Conservation (phyloP, 192 early-diverging fungal genomes). For the Physocladia obscura region DNA sequence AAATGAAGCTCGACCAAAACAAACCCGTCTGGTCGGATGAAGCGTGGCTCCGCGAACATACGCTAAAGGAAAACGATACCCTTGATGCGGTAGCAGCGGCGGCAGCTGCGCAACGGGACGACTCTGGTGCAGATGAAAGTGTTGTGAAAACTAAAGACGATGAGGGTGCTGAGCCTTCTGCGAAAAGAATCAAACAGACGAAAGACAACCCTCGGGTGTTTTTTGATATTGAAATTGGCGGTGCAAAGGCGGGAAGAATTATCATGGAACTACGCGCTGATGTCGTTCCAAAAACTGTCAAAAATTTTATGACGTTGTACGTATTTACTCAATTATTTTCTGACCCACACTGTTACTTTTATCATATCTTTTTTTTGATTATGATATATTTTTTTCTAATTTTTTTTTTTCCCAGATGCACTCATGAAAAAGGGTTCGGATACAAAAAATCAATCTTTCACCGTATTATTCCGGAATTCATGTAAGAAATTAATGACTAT, state of each 20-base stretch:
- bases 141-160: background rate
- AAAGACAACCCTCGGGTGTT: conserved; percentile 44
- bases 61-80: conserved; percentile 15
- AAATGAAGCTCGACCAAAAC: conserved; percentile 12
- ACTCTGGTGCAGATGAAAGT: background rate
- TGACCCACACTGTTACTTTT: background rate
- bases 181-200: conserved; percentile 26
- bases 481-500: conserved; percentile 46
- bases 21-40: conserved; percentile 50
- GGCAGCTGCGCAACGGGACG: background rate
- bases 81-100: conserved; percentile 18
- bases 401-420: conserved; percentile 73
- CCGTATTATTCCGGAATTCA: conserved; percentile 75
- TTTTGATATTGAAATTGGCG: conserved; percentile 68
- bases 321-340: background rate
- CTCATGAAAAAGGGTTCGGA: conserved; percentile 83
- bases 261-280: conserved; percentile 56
- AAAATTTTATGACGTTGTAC: conserved; percentile 92
- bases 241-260: conserved; percentile 47
- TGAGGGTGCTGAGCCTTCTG: background rate
- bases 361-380: background rate
- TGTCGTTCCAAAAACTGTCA: conserved; percentile 67
- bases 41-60: conserved; percentile 38
- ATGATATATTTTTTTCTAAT: too few species aligned
- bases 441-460: conserved; percentile 79